Conservation (phyloP, 176 grass and related monocot genomes). For the Musa itinerans region DNA sequence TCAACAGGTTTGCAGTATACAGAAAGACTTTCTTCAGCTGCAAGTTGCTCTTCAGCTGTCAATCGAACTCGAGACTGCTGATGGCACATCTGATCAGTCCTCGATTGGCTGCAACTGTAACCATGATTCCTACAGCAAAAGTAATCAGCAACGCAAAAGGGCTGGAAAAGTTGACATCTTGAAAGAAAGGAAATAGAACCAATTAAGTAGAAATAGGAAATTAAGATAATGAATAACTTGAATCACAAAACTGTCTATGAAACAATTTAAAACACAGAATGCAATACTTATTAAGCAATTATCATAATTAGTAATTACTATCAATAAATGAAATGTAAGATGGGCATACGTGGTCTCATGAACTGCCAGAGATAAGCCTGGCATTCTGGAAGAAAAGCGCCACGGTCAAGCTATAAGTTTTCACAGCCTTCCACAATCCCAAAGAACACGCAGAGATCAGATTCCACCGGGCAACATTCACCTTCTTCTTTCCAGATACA, state of each 20-base stretch:
- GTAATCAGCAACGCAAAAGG: not conserved
- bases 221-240: no score
- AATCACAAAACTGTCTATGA: no score
- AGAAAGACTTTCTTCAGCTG: conserved; percentile 51
- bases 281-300: not conserved
- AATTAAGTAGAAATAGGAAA: not conserved
- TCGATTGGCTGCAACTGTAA: conserved; percentile 36
- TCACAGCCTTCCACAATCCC: conserved; percentile 8
- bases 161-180: conserved; percentile 1
- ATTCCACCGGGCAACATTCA: conserved; percentile 9
- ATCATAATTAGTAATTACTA: conserved; percentile 16
- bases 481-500: not conserved
- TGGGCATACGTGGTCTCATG: conserved; percentile 37
- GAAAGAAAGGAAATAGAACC: no score
- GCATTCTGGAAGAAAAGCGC: conserved; percentile 29
- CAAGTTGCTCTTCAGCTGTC: conserved; percentile 58
- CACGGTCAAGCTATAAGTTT: not conserved
- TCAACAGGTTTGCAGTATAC: conserved; percentile 55
- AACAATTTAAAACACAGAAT: no score
- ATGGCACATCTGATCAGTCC: conserved; percentile 48
- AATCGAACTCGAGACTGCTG: conserved; percentile 42
- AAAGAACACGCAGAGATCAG: not conserved
- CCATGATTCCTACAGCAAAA: conserved; percentile 34
- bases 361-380: conserved; percentile 42
- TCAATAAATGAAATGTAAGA: conserved; percentile 1